Percentiles rank a stretch among this genome's conserved stretches.
These are phyloP conservation scores for Solanum chaucha DNA, from an alignment of 257 asterid genomes.

Conservation along the genomic window DNA sequence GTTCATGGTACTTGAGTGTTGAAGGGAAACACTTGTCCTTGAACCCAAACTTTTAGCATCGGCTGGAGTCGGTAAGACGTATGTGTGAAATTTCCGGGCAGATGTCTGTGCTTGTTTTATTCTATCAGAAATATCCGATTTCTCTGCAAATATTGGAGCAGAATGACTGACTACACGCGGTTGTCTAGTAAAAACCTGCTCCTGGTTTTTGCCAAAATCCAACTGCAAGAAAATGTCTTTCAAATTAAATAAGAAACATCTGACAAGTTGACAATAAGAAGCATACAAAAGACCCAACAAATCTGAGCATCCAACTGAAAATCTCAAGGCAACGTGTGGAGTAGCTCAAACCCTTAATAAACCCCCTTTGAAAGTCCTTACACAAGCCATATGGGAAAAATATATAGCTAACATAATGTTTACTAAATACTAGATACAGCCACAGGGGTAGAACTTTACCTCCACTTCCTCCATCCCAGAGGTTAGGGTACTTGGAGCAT, in stretches of 20 bases:
- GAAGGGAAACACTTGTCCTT: constrained; percentile 25
- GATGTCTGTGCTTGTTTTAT: constrained; percentile 41
- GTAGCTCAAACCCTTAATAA: neutral
- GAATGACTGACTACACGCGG: constrained; percentile 56
- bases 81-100: constrained; percentile 43
- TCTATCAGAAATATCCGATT: constrained; percentile 59
- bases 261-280: neutral
- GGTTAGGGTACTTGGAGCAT: constrained; percentile 38
- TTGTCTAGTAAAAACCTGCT: constrained; percentile 36
- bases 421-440: neutral
- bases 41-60: constrained; percentile 58
- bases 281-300: neutral
- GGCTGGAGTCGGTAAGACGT: constrained; percentile 85
- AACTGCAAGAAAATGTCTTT: constrained; percentile 13
- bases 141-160: constrained; percentile 85
- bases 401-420: neutral
- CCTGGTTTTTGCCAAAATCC: constrained; percentile 39
- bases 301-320: neutral
- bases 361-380: neutral
- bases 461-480: constrained; percentile 43
- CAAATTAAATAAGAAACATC: neutral
- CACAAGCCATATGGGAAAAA: neutral
- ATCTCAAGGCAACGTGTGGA: neutral
- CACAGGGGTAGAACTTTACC: constrained; percentile 6
- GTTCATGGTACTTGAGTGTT: constrained; percentile 19